Evolutionary conservation across 805 yeast genomes (phyloP), one percentile per base, ranked within the genome.

Genomic region (Candida easanensis): DNA sequence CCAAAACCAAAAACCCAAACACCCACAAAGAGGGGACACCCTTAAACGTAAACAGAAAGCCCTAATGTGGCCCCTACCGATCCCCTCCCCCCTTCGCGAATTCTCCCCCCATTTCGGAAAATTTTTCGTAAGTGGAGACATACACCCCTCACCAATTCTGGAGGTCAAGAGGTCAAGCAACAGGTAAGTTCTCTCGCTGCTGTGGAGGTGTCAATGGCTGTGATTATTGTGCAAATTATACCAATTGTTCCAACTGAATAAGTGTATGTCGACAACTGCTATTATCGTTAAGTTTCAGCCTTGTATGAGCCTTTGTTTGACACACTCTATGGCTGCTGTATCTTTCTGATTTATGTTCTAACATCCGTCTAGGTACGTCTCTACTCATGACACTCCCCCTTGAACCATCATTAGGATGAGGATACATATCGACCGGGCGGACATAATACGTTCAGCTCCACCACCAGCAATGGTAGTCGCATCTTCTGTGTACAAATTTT

Each of bases 401-500:
- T n/a, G n/a, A n/a, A n/a, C n/a, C n/a, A n/a, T n/a, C n/a, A n/a
- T n/a, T n/a, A n/a, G 46, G 44, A 44, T 55, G 61, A 56, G 33
- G 60, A 46, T 45, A 44, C 45, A 37, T 42, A 51, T 51, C 73
- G 75, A 70, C 75, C 73, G 74, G 76, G 76, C 76, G 76, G 76
- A 69, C 76, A 69, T 70, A 71, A 50, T 52, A 49, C 41, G 40
- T 38, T 49, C 40, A 48, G 39, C 33, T n/a, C 44, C 55, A 54
- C 53, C 72, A 62, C 73, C 63, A 41, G 34, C 44, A 27, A 46
- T 53, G 71, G 79, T 74, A 74, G 72, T 53, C 68, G 78, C 69
- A 57, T 53, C 61, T 64, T 46, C 49, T 42, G 80, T 76, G 81
- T 76, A 76, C 81, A 56, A 74, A 53, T 50, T 61, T 62, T 48